These are phyloP conservation scores for Iberis pinnata DNA, from an alignment of 345 rosid species.

Conservation along the genomic window DNA sequence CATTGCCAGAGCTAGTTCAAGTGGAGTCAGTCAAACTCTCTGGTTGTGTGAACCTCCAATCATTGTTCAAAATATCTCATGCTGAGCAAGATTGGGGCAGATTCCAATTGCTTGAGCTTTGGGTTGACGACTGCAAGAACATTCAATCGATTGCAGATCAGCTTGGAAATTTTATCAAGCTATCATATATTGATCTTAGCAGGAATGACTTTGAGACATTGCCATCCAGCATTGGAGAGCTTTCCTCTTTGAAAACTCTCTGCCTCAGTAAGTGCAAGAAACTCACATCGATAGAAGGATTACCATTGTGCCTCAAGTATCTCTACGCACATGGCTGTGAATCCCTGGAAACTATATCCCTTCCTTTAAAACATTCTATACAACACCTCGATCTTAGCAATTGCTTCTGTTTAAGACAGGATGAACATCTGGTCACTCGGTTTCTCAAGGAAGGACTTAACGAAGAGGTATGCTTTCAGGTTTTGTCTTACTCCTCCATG, in stretches of 20 bases:
- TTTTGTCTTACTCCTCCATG: background rate
- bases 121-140: background rate
- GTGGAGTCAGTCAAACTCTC: slow-evolving; percentile 12
- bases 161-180: background rate
- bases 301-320: background rate
- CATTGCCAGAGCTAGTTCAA: slow-evolving; percentile 8
- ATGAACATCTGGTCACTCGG: background rate
- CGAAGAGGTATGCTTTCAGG: slow-evolving; percentile 7
- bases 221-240: background rate
- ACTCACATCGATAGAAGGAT: background rate
- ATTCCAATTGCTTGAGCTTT: background rate
- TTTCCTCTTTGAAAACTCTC: slow-evolving; percentile 1
- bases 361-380: slow-evolving; percentile 6
- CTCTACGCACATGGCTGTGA: slow-evolving; percentile 8
- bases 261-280: slow-evolving; percentile 14
- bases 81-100: slow-evolving; percentile 1
- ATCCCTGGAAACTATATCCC: background rate
- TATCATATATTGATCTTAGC: background rate
- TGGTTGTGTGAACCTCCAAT: slow-evolving; percentile 2
- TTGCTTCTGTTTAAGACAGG: background rate
- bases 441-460: background rate
- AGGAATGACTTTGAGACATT: slow-evolving; percentile 5
- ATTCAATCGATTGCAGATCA: background rate
- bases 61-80: background rate
- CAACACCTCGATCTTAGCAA: slow-evolving; percentile 14